Percentiles rank a stretch among this genome's conserved stretches.
Evolutionary conservation across 345 rosid genomes (phyloP).

Genomic region (Brassica napus): Da-Ae NC_063451.1:34956001-34956500

Average conservation of each 20-base stretch:
- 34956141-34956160: conserved; percentile 44
- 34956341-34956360: conserved; percentile 56
- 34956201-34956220: background rate
- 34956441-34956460: conserved; percentile 69
- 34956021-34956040: conserved; percentile 44
- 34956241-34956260: no score
- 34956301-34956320: background rate
- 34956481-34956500: conserved; percentile 80
- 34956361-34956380: conserved; percentile 58
- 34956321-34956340: conserved; percentile 49
- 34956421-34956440: conserved; percentile 65
- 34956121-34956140: conserved; percentile 73
- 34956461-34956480: conserved; percentile 52
- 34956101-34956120: conserved; percentile 65
- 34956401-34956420: conserved; percentile 58
- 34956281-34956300: no score
- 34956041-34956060: conserved; percentile 50
- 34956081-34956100: conserved; percentile 53
- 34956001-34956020: conserved; percentile 37
- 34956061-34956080: conserved; percentile 57
- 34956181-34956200: background rate
- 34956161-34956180: background rate
- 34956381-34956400: conserved; percentile 50
- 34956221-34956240: no score
- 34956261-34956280: no score